Evolutionary conservation across 179 eudicot species (phyloP), one percentile per base, ranked within the genome.

Genomic region (Amaranthus tricolor): DNA sequence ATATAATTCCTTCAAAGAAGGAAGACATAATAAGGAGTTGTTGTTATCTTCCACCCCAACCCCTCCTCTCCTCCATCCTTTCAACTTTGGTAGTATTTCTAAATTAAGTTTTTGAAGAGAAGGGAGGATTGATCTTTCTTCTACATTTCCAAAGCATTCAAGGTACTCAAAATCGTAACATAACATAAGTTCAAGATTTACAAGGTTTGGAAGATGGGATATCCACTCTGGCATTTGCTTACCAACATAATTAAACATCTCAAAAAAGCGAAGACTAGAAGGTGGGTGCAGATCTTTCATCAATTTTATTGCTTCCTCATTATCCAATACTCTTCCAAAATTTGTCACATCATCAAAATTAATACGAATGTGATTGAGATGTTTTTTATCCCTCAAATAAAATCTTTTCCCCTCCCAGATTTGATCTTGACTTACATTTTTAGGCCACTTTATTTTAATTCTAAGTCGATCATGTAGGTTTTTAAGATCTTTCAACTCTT

Each of bases 231-330:
- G 31, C 31, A 1, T 24, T 0, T 24, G 31, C 31, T 24, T 24
- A 24, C 31, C 31, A 24, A 24, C 31, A 1, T 24, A 24, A 24
- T 24, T 1, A 24, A 24, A 24, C 31, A 24, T 24, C 31, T 24
- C 31, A 24, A 24, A 24, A 24, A 24, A 0, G 0, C 1, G 31
- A 24, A 24, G 31, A 24, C 31, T 24, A 0, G 31, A 24, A 24
- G 31, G 31, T 24, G 31, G 31, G 76, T 51, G 79, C 24, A 79
- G 56, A 57, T 79, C 72, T 31, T 79, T 75, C 57, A 79, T 19
- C 64, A 79, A 48, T 24, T 24, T 13, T 24, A 24, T 24, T 15
- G 56, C 56, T 48, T 66, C 70, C 56, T 78, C 66, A 43, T 54
- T 45, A 5, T 17, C 74, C 5, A 6, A 24, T 24, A 24, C 19